A percentile compares a stretch with the other conserved stretches of the same genome.
Evolutionary conservation across 495 filamentous ascomycete genomes (phyloP).

Genomic region (Umbilicaria muhlenbergii): DNA sequence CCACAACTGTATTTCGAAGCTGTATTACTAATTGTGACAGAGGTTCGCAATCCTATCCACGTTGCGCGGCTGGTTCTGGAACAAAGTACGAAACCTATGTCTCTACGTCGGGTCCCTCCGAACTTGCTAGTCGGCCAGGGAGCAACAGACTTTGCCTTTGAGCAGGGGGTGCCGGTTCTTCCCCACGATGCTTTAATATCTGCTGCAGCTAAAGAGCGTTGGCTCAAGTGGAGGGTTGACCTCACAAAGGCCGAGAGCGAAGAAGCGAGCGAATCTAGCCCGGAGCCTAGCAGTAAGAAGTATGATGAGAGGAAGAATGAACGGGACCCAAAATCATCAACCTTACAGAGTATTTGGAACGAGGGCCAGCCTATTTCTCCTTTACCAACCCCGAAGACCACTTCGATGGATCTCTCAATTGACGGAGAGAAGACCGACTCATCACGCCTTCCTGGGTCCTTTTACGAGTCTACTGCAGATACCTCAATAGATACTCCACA

Average conservation of each 20-base stretch:
- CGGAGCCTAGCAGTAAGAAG: background rate
- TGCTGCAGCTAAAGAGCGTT: conserved; percentile 56
- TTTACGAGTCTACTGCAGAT: too few relatives aligned
- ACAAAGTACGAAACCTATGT: conserved; percentile 50
- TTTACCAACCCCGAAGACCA: too few relatives aligned
- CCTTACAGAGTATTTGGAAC: too few relatives aligned
- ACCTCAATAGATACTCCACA: too few relatives aligned
- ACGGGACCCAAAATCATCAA: background rate
- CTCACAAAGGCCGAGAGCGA: conserved; percentile 38
- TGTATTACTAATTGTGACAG: conserved; percentile 26
- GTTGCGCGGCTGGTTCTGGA: conserved; percentile 74
- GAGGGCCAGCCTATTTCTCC: too few relatives aligned
- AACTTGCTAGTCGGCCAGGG: conserved; percentile 80
- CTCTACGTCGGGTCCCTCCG: conserved; percentile 75
- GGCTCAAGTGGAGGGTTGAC: conserved; percentile 59
- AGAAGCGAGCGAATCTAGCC: conserved; percentile 1
- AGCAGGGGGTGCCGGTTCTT: conserved; percentile 53
- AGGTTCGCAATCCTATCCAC: conserved; percentile 81
- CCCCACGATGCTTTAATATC: conserved; percentile 62
- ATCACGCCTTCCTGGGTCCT: too few relatives aligned
- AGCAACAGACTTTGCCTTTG: conserved; percentile 68
- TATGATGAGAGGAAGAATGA: conserved; percentile 6
- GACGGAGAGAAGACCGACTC: too few relatives aligned
- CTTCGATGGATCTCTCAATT: too few relatives aligned
- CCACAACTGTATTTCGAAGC: conserved; percentile 1